Conservation (phyloP, 805 yeast genomes). For the Lipomyces lipofer region DNA sequence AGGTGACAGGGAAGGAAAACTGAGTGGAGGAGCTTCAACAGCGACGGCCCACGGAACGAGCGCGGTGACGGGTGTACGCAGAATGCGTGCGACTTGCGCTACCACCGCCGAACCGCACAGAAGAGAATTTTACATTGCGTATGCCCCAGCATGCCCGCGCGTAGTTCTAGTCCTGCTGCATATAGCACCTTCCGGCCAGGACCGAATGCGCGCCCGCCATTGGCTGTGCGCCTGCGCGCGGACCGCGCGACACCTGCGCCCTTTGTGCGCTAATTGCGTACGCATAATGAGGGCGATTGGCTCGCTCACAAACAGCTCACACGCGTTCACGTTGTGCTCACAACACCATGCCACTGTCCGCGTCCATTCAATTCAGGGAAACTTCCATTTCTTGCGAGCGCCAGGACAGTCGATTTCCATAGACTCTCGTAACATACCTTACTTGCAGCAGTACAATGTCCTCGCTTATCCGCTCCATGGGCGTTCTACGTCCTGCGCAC, state of each 20-base stretch:
- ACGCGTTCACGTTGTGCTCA: too few species aligned
- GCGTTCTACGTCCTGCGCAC: slow-evolving; percentile 13
- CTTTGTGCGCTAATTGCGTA: neutral
- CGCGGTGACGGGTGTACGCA: too few species aligned
- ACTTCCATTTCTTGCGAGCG: too few species aligned
- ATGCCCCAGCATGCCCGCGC: slow-evolving; percentile 1
- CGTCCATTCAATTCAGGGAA: too few species aligned
- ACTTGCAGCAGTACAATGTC: slow-evolving; percentile 14
- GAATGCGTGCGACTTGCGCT: too few species aligned
- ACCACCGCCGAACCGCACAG: slow-evolving; percentile 5
- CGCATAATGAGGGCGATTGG: neutral
- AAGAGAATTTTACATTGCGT: slow-evolving; percentile 12
- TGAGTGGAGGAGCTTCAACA: slow-evolving; percentile 7
- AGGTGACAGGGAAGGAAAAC: slow-evolving; percentile 14
- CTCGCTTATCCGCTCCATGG: slow-evolving; percentile 18
- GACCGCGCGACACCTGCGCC: neutral
- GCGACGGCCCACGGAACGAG: too few species aligned
- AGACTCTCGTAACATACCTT: too few species aligned
- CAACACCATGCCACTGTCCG: too few species aligned
- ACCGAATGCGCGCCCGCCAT: slow-evolving; percentile 7
- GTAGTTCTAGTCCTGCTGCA: slow-evolving; percentile 1
- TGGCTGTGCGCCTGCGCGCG: neutral
- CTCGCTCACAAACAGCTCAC: slow-evolving; percentile 11
- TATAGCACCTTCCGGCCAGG: slow-evolving; percentile 4
- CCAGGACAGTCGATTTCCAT: too few species aligned